A percentile compares a stretch with the other conserved stretches of the same genome.
Evolutionary conservation across 129 eudicot species (phyloP).

Genomic region (Escallonia herrerae): DNA sequence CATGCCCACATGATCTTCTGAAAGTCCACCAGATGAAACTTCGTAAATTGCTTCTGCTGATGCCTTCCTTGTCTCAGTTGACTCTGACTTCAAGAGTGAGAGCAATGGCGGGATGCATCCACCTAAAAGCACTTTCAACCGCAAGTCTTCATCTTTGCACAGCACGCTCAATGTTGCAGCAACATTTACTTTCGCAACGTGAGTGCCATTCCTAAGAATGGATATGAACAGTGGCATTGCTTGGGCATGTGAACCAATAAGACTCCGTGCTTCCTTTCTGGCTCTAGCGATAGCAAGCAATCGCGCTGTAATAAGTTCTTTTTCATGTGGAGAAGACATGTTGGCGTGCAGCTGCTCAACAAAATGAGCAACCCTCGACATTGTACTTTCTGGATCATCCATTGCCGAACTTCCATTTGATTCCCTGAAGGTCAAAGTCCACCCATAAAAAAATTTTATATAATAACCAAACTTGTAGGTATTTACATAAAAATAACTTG

Average conservation of each 20-base stretch:
- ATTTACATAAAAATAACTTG: background rate
- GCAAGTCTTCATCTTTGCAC: slow-evolving; percentile 66
- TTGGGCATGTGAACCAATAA: slow-evolving; percentile 72
- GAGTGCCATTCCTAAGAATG: slow-evolving; percentile 57
- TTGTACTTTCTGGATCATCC: slow-evolving; percentile 52
- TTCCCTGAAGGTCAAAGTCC: slow-evolving; percentile 34
- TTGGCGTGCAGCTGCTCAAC: slow-evolving; percentile 67
- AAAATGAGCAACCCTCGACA: slow-evolving; percentile 58
- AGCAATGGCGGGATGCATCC: slow-evolving; percentile 78
- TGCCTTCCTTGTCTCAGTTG: slow-evolving; percentile 56
- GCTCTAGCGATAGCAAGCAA: slow-evolving; percentile 53
- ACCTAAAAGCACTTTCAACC: slow-evolving; percentile 72
- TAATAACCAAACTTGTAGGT: background rate
- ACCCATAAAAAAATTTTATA: background rate
- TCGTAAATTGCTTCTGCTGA: slow-evolving; percentile 76
- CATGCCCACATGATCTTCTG: slow-evolving; percentile 69
- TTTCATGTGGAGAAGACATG: slow-evolving; percentile 52
- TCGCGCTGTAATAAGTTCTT: slow-evolving; percentile 57
- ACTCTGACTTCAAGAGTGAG: slow-evolving; percentile 57
- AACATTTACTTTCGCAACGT: slow-evolving; percentile 48
- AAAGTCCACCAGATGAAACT: slow-evolving; percentile 63
- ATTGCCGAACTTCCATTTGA: slow-evolving; percentile 36
- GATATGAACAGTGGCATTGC: slow-evolving; percentile 81
- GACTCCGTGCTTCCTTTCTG: slow-evolving; percentile 56
- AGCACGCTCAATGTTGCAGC: slow-evolving; percentile 54